Evolutionary conservation across 176 grass and related monocot species (phyloP).

Genomic region (Luzula sylvatica): DNA sequence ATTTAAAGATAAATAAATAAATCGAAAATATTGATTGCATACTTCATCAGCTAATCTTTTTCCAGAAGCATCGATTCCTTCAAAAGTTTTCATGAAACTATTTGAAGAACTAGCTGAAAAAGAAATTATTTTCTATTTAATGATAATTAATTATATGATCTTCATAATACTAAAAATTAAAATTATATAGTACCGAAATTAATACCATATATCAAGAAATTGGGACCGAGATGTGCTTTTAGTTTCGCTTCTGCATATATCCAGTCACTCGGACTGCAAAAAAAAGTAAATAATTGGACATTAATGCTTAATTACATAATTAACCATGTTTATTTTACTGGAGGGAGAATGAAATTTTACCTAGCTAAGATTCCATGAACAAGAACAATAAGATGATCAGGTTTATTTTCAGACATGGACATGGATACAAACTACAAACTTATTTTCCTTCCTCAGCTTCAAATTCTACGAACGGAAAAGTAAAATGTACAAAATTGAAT

Average conservation of each 20-base stretch:
- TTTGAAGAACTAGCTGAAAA: constrained; percentile 75
- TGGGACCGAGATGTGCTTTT: constrained; percentile 42
- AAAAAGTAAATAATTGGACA: constrained; percentile 1
- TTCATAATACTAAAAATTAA: background rate
- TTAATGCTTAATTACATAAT: background rate
- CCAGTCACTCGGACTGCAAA: constrained; percentile 69
- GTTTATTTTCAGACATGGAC: constrained; percentile 32
- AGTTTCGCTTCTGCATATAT: constrained; percentile 57
- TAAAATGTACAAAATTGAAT: background rate
- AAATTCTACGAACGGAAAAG: background rate
- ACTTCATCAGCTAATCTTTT: constrained; percentile 87
- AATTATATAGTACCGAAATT: background rate
- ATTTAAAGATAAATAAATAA: no score
- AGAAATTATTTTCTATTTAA: background rate
- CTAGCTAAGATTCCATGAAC: constrained; percentile 86
- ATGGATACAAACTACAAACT: constrained; percentile 13
- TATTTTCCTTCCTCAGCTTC: background rate
- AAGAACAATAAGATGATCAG: constrained; percentile 79
- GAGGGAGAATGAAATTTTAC: constrained; percentile 21
- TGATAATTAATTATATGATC: background rate
- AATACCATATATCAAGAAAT: constrained; percentile 73
- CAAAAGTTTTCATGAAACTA: constrained; percentile 61
- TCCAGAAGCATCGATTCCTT: constrained; percentile 66
- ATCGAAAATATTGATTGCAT: constrained; percentile 14
- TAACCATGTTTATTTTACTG: background rate